Evolutionary conservation across 2,329 filamentous ascomycete genomes (phyloP).

Genomic region (Aspergillus sp.): DNA sequence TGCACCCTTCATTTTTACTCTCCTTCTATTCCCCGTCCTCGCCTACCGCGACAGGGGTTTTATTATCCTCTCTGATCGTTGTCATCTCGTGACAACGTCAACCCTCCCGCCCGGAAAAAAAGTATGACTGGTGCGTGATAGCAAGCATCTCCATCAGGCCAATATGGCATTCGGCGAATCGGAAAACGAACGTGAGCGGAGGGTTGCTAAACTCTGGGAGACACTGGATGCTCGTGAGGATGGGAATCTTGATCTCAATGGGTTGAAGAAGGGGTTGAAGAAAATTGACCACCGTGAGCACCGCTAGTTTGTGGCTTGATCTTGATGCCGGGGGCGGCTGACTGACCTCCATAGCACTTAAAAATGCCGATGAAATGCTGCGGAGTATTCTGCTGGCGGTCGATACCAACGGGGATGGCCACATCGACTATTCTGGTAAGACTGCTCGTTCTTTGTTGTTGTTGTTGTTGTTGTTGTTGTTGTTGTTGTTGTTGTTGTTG

Average conservation of each 20-base stretch:
- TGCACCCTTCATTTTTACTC: conserved; percentile 16
- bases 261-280: conserved; percentile 72
- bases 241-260: conserved; percentile 75
- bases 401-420: conserved; percentile 78
- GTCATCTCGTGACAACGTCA: conserved; percentile 6
- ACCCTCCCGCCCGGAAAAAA: conserved; percentile 23
- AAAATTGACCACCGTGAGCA: conserved; percentile 84
- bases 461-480: conserved; percentile 4
- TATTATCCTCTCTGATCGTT: conserved; percentile 8
- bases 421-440: conserved; percentile 83
- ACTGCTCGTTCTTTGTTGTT: conserved; percentile 3
- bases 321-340: conserved; percentile 12
- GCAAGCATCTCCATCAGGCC: conserved; percentile 27
- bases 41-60: conserved; percentile 14
- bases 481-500: conserved; percentile 2
- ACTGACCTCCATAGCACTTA: conserved; percentile 52
- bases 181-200: conserved; percentile 67
- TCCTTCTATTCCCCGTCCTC: background rate
- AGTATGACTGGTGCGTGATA: conserved; percentile 41
- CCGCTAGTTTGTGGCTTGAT: conserved; percentile 10
- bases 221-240: conserved; percentile 68
- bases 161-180: conserved; percentile 64
- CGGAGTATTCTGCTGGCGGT: conserved; percentile 71
- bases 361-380: conserved; percentile 84
- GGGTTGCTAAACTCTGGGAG: conserved; percentile 76